Conservation (phyloP, 441 rosid genomes). For the Hura crepitans region DNA sequence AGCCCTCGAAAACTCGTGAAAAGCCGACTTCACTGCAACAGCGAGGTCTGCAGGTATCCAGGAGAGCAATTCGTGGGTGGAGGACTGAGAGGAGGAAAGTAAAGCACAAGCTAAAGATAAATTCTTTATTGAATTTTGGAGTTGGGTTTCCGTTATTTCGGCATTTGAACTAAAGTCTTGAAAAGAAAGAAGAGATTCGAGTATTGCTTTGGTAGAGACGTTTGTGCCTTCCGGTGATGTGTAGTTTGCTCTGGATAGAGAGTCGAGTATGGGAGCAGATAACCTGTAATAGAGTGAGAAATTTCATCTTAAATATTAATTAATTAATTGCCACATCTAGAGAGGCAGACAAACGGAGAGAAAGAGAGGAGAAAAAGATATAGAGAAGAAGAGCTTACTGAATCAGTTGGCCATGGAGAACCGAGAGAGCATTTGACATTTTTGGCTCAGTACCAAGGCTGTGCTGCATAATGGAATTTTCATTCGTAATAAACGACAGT, state of each 20-base stretch:
- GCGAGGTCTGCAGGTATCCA: constrained; percentile 57
- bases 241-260: constrained; percentile 39
- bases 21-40: constrained; percentile 31
- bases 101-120: constrained; percentile 64
- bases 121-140: constrained; percentile 34
- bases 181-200: constrained; percentile 43
- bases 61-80: constrained; percentile 55
- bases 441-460: constrained; percentile 4
- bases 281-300: constrained; percentile 34
- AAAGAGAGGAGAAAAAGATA: background rate
- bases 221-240: constrained; percentile 40
- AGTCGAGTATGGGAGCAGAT: constrained; percentile 35
- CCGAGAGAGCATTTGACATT: constrained; percentile 37
- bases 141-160: constrained; percentile 17
- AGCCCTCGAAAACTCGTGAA: constrained; percentile 38
- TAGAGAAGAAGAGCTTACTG: constrained; percentile 35
- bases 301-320: background rate
- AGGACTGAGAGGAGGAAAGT: constrained; percentile 47
- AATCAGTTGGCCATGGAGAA: constrained; percentile 43
- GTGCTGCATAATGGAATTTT: no score
- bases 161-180: constrained; percentile 9
- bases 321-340: no score
- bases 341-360: rapidly evolving
- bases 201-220: constrained; percentile 43
- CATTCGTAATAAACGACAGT: constrained; percentile 14